Percentiles rank a stretch among this genome's conserved stretches.
These are phyloP conservation scores for Cynanchum wilfordii DNA, from an alignment of 257 asterid species.

Conservation along the genomic window DNA sequence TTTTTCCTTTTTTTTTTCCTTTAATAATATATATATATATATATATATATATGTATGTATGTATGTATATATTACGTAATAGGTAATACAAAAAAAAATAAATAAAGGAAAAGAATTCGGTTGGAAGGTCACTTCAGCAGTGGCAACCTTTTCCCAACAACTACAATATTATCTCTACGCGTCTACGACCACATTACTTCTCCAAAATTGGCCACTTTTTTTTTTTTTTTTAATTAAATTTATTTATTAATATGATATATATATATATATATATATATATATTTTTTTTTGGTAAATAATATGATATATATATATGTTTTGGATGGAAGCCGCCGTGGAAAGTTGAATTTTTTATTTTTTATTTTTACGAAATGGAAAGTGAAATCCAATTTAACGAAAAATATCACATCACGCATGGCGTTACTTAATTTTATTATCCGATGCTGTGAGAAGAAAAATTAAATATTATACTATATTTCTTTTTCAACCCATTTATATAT, in stretches of 20 bases:
- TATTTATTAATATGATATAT: no score
- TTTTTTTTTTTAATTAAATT: no score
- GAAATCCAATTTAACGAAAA: not conserved
- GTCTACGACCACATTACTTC: not conserved
- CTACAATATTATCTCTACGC: constrained; percentile 16
- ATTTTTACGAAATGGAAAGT: no score
- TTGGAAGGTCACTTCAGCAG: constrained; percentile 23
- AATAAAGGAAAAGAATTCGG: constrained; percentile 1
- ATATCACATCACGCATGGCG: not conserved
- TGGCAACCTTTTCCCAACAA: constrained; percentile 10
- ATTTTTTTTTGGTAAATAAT: no score
- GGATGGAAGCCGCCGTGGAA: not conserved
- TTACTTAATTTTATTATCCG: not conserved
- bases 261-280: no score
- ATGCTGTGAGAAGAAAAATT: not conserved
- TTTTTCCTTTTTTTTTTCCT: no score
- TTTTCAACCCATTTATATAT: not conserved
- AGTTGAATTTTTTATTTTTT: not conserved
- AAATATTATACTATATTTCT: not conserved
- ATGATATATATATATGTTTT: no score
- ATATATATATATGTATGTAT: no score
- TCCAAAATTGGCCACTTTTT: constrained; percentile 1
- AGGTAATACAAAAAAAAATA: not conserved
- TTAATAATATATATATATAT: no score
- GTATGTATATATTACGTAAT: not conserved